Evolutionary conservation across 345 rosid species (phyloP), one percentile per base, ranked within the genome.

Genomic region (Citrus hindsii): DNA sequence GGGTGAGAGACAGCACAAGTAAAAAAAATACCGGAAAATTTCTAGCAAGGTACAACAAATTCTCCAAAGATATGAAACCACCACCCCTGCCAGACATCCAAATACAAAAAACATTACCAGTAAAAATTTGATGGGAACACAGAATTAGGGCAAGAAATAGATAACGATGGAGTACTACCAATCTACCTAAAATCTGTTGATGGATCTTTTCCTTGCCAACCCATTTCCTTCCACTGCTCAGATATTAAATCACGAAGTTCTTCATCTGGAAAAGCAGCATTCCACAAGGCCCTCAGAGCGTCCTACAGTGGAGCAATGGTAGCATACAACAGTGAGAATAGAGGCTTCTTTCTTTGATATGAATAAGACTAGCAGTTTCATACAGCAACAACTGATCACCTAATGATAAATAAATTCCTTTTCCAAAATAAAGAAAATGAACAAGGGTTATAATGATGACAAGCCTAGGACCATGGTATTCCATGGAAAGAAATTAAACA

Each of bases 171-270:
- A 72, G 22, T 22, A 53, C 51, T 51, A 27, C 10, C 37, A 13
- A 58, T 69, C 79, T 78, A 94, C 99, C 99, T 89, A 89, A 97
- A 97, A 87, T 97, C 99, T 63, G 99, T 94, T 56, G 99, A 94
- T 40, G 99, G 99, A 83, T 97, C 99, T 88, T 94, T 97, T 65
- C 99, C 99, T 85, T 94, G 99, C 99, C 99, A 97, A 67, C 99
- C 99, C 99, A 97, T 97, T 90, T 93, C 98, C 86, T 97, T 97
- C 99, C 99, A 97, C 79, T 93, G 99, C 86, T 97, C 99, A 78
- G 99, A 92, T 88, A 94, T 89, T 76, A 97, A 80, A 74, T 92
- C 92, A 71, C 64, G 81, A 71, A 97, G 97, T 86, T 97, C 94
- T 85, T 94, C 98, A 74, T 88, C 93, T 59, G 98, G 98, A 87